A percentile compares a stretch with the other conserved stretches of the same genome.
These are phyloP conservation scores for Neofusicoccum cordaticola DNA, from an alignment of 2,329 filamentous ascomycete genomes.

Conservation along the genomic window DNA sequence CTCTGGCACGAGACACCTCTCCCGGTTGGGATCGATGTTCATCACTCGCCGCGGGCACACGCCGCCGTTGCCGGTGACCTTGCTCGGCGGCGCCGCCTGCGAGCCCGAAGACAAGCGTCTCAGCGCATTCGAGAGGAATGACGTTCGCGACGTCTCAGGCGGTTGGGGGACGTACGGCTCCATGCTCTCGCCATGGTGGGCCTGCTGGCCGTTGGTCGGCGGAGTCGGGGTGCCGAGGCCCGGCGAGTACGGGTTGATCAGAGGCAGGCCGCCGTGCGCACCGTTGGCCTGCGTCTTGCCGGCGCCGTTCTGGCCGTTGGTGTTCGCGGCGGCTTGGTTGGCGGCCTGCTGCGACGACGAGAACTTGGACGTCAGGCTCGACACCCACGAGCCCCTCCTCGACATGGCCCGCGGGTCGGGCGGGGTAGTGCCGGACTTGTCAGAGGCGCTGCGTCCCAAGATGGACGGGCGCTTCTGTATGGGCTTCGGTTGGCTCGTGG, in stretches of 20 bases:
- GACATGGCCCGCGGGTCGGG: constrained; percentile 29
- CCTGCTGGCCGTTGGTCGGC: constrained; percentile 50
- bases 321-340: background rate
- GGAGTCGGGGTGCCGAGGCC: constrained; percentile 40
- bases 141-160: constrained; percentile 66
- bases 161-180: constrained; percentile 71
- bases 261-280: constrained; percentile 18
- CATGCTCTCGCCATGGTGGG: constrained; percentile 30
- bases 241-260: constrained; percentile 26
- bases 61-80: constrained; percentile 56
- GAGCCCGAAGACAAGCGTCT: constrained; percentile 69
- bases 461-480: constrained; percentile 41
- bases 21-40: constrained; percentile 78
- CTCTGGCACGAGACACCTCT: constrained; percentile 75
- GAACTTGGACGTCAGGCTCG: constrained; percentile 89
- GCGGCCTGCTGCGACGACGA: constrained; percentile 55
- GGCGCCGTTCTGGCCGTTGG: background rate
- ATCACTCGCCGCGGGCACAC: constrained; percentile 76
- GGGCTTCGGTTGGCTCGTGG: constrained; percentile 25
- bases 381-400: constrained; percentile 83
- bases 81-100: constrained; percentile 22
- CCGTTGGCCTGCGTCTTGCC: constrained; percentile 22
- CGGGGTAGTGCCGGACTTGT: constrained; percentile 32
- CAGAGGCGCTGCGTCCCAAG: constrained; percentile 40
- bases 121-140: constrained; percentile 77